Evolutionary conservation across 495 filamentous ascomycete species (phyloP), one percentile per base, ranked within the genome.

Genomic region (Xylaria acuta): DNA sequence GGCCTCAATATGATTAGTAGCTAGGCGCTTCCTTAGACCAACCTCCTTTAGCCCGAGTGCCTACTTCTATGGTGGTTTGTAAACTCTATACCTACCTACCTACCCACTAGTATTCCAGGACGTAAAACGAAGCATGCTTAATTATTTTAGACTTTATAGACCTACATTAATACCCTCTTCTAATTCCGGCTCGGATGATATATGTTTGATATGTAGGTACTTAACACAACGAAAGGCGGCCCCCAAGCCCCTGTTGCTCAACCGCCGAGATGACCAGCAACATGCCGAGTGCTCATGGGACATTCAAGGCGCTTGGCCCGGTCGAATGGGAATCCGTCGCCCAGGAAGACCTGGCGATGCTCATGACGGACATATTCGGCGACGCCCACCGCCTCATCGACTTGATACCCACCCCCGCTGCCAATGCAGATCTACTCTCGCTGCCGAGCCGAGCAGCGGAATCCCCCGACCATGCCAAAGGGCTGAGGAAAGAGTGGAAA

Each of bases 401-500:
- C 76, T 95, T 94, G 11, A 88, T 97, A 20, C 92, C 92, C 5
- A 70, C 78, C 32, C 32, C 58, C 6, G 79, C 71, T 32, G 72
- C 58, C 40, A 27, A 75, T 18, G 32, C 69, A 41, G 67, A 72
- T 38, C 36, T 5, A 7, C 12, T 12, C 14, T 64, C 70, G 0
- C 32, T 64, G 18, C 38, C 72, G 38, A 67, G 64, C 20, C 69
- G 60, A 71, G 36, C 74, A 3, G 66, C 71, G 1, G 60, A 76
- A 32, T 78, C 86, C 25, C 62, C 79, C 25, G 75, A 80, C 3
- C 64, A 56, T 3, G 69, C 77, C 11, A 53, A 59, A 9, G 69
- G 79, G n/a, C 78, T 97, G 11, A 91, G 90, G 64, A 91, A 92
- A 67, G 87, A 93, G 84, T 98, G 95, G 95, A 97, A 96, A 75